These are phyloP conservation scores for Eleusine indica DNA, from an alignment of 176 grass and related monocot genomes.

Conservation along the genomic window DNA sequence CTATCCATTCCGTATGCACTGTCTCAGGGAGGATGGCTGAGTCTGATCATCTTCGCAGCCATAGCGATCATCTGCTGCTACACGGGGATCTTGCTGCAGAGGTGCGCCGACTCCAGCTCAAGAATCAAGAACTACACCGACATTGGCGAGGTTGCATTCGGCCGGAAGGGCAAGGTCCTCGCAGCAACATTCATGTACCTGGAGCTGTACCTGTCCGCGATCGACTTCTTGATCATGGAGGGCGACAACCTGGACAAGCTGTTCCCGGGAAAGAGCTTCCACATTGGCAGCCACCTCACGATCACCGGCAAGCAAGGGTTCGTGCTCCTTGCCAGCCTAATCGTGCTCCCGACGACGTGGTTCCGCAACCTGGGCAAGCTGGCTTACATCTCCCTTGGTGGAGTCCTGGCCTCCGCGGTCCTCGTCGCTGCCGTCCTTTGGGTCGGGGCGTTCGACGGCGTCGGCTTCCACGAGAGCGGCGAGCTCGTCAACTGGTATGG, in stretches of 20 bases:
- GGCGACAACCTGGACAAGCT: constrained; percentile 1
- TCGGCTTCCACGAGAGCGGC: constrained; percentile 52
- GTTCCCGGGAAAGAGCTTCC: constrained; percentile 19
- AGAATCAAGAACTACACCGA: neutral
- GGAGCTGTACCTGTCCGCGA: neutral
- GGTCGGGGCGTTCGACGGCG: constrained; percentile 35
- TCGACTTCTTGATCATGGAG: neutral
- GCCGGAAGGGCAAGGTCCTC: neutral
- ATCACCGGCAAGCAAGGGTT: constrained; percentile 53
- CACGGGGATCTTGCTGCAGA: neutral
- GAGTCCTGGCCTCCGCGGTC: constrained; percentile 41
- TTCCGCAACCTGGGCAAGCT: constrained; percentile 49
- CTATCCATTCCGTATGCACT: constrained; percentile 1
- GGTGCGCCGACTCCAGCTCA: neutral
- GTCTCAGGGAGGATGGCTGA: constrained; percentile 28
- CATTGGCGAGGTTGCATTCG: neutral
- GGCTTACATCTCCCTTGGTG: constrained; percentile 46
- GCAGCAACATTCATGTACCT: neutral
- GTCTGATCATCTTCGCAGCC: neutral
- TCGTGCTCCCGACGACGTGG: constrained; percentile 58
- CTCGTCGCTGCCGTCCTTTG: constrained; percentile 43
- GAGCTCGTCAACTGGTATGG: constrained; percentile 41
- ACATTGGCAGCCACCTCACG: neutral
- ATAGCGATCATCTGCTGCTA: neutral
- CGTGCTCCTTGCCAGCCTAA: constrained; percentile 37